Percentiles rank a stretch among this genome's conserved stretches.
Evolutionary conservation across 176 grass and related monocot genomes (phyloP).

Genomic region (Eleusine indica): DNA sequence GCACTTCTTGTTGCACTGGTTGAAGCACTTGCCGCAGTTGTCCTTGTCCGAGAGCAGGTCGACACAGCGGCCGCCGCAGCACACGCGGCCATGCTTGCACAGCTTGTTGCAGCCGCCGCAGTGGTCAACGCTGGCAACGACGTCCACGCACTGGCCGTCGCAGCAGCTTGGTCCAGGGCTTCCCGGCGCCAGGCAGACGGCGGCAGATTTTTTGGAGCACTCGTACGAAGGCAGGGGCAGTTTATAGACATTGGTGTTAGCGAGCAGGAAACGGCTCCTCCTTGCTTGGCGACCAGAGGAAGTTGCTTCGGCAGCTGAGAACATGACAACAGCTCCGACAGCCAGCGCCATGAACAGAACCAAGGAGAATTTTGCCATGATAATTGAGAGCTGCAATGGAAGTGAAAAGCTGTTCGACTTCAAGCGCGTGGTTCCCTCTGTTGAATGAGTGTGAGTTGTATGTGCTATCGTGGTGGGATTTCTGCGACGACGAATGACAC

Average conservation of each 20-base stretch:
- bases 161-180: slow-evolving; percentile 45
- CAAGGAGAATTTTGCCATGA: background rate
- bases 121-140: slow-evolving; percentile 26
- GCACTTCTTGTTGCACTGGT: slow-evolving; percentile 30
- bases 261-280: slow-evolving; percentile 25
- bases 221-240: background rate
- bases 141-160: slow-evolving; percentile 43
- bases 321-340: background rate
- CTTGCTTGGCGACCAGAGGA: background rate
- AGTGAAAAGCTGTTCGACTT: background rate
- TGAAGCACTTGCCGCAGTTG: slow-evolving; percentile 39
- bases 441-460: background rate
- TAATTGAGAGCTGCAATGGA: background rate
- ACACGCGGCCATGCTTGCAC: slow-evolving; percentile 30
- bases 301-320: background rate
- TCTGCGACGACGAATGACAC: background rate
- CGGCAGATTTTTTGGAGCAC: slow-evolving; percentile 14
- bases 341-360: background rate
- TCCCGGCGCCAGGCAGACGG: slow-evolving; percentile 35
- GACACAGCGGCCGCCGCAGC: slow-evolving; percentile 47
- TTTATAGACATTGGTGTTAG: background rate
- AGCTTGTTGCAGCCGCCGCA: slow-evolving; percentile 42
- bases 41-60: slow-evolving; percentile 25
- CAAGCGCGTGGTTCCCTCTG: background rate
- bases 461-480: background rate